Evolutionary conservation across 345 rosid species (phyloP).

Genomic region (Jatropha curcas): DNA sequence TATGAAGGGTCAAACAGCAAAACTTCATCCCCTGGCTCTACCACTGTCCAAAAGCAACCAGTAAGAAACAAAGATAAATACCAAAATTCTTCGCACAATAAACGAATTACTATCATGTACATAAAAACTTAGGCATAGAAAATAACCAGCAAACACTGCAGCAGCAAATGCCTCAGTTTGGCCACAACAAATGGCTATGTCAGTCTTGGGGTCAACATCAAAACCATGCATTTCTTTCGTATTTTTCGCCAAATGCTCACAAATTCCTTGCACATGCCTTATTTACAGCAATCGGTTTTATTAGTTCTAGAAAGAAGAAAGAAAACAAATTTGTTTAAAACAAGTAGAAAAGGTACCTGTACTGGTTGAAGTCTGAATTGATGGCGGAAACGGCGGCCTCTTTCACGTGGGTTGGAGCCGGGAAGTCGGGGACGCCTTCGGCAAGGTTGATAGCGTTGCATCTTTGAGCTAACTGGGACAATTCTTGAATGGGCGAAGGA

Average conservation of each 20-base stretch:
- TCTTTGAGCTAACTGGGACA: slow-evolving; percentile 53
- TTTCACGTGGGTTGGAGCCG: slow-evolving; percentile 49
- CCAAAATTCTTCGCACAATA: too few species aligned
- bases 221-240: slow-evolving; percentile 44
- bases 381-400: slow-evolving; percentile 62
- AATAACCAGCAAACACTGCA: slow-evolving; percentile 47
- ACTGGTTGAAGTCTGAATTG: slow-evolving; percentile 57
- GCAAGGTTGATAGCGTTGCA: slow-evolving; percentile 59
- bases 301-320: not conserved
- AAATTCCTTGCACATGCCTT: slow-evolving; percentile 68
- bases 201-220: slow-evolving; percentile 47
- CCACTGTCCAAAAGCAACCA: slow-evolving; percentile 31
- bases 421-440: slow-evolving; percentile 70
- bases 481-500: slow-evolving; percentile 57
- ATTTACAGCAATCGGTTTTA: not conserved
- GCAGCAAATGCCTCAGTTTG: slow-evolving; percentile 75
- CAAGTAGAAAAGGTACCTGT: slow-evolving; percentile 33
- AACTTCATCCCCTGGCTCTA: slow-evolving; percentile 60
- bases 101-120: not conserved
- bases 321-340: too few species aligned
- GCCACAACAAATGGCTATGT: slow-evolving; percentile 63
- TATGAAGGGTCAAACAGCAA: slow-evolving; percentile 57
- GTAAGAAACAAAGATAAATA: not conserved
- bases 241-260: slow-evolving; percentile 42
- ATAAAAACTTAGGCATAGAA: not conserved